These are phyloP conservation scores for Thielaviopsis ethacetica DNA, from an alignment of 2,329 filamentous ascomycete species.

Conservation along the genomic window DNA sequence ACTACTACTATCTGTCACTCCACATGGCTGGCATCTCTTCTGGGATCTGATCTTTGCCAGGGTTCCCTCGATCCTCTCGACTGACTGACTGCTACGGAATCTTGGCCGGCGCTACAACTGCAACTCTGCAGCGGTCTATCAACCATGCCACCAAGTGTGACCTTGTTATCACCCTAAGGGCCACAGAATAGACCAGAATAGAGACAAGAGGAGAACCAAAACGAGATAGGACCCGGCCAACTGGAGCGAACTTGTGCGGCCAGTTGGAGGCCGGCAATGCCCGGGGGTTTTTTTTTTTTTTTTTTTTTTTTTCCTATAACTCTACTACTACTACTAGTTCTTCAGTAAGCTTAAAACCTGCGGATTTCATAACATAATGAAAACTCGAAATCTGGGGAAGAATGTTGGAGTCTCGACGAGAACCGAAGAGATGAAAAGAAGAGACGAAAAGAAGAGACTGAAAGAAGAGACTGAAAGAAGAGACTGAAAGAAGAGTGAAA, in stretches of 20 bases:
- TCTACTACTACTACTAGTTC: too few species aligned
- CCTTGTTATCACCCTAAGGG: not conserved
- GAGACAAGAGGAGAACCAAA: not conserved
- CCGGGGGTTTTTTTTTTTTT: not conserved
- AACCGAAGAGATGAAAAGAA: not conserved
- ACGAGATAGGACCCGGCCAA: not conserved
- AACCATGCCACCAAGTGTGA: not conserved
- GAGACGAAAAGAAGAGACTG: not conserved
- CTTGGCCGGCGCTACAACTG: not conserved
- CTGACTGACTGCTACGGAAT: not conserved
- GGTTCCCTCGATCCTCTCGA: too few species aligned
- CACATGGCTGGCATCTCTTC: too few species aligned
- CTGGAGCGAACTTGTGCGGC: not conserved
- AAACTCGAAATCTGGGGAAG: not conserved
- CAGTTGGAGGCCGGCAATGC: too few species aligned
- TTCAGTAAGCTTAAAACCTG: not conserved
- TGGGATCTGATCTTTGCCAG: too few species aligned
- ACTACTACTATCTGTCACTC: too few species aligned
- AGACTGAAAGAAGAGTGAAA: too few species aligned
- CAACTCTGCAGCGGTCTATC: not conserved
- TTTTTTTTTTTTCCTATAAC: too few species aligned
- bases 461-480: too few species aligned
- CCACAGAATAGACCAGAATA: not conserved
- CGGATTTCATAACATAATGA: too few species aligned
- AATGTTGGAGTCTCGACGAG: not conserved